Evolutionary conservation across 2,329 filamentous ascomycete species (phyloP).

Genomic region (Hawksworthiomyces lignivorus): DNA sequence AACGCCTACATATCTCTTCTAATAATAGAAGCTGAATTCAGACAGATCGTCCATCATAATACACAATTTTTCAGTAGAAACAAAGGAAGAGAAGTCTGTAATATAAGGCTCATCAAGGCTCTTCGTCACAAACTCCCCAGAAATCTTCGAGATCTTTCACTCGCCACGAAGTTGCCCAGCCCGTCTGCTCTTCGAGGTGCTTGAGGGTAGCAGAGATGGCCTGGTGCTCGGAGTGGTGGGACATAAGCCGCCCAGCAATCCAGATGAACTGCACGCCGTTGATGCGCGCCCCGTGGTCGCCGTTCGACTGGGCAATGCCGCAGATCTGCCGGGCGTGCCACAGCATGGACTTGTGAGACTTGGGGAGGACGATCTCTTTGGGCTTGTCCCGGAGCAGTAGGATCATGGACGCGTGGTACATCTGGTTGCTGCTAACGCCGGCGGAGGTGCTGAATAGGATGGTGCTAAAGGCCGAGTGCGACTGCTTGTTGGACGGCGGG

Average conservation of each 20-base stretch:
- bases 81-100: too few species aligned
- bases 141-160: slow-evolving; percentile 36
- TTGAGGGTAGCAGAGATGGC: slow-evolving; percentile 30
- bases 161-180: slow-evolving; percentile 43
- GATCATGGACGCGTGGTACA: slow-evolving; percentile 46
- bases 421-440: slow-evolving; percentile 46
- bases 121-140: slow-evolving; percentile 18
- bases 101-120: too few species aligned
- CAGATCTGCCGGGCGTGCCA: slow-evolving; percentile 36
- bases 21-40: too few species aligned
- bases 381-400: slow-evolving; percentile 40
- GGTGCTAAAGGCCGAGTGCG: slow-evolving; percentile 31
- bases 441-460: slow-evolving; percentile 43
- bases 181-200: slow-evolving; percentile 37
- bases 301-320: slow-evolving; percentile 43
- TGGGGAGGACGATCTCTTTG: slow-evolving; percentile 27
- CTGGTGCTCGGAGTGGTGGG: slow-evolving; percentile 34
- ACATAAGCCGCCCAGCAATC: slow-evolving; percentile 45
- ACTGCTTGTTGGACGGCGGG: slow-evolving; percentile 35
- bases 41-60: too few species aligned
- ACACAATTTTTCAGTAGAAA: too few species aligned
- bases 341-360: slow-evolving; percentile 28
- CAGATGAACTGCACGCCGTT: slow-evolving; percentile 47
- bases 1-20: too few species aligned
- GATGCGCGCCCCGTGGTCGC: slow-evolving; percentile 45